Conservation (phyloP, 177 flowering plant species). For the Vitis hybrid region DNA sequence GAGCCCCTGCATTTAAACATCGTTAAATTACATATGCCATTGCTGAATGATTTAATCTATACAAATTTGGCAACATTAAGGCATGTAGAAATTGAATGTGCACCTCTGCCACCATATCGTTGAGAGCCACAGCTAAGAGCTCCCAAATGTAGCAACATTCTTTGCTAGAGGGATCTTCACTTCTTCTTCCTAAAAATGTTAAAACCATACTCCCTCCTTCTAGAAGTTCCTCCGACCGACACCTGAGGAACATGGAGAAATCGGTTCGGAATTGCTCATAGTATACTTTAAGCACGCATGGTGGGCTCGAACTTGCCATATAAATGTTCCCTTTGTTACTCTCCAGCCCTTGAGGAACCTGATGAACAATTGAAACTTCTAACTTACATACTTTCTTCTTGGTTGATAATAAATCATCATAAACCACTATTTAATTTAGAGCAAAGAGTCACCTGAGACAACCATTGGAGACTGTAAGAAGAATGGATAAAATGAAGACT, state of each 20-base stretch:
- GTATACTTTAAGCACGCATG: constrained; percentile 16
- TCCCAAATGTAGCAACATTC: constrained; percentile 47
- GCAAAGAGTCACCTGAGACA: constrained; percentile 20
- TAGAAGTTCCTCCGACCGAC: constrained; percentile 43
- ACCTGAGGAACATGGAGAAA: constrained; percentile 37
- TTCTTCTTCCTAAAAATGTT: constrained; percentile 43
- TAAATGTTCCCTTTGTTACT: constrained; percentile 25
- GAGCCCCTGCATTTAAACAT: constrained; percentile 29
- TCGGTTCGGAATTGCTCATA: constrained; percentile 32
- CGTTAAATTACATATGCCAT: too few species aligned
- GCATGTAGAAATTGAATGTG: too few species aligned
- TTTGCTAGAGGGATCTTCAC: constrained; percentile 33
- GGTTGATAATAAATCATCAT: background rate
- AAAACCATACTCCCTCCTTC: constrained; percentile 58
- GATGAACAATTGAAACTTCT: background rate
- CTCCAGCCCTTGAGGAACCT: constrained; percentile 30
- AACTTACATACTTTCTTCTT: background rate
- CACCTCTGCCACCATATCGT: constrained; percentile 42
- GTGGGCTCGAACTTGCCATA: constrained; percentile 21
- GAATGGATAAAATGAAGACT: constrained; percentile 27
- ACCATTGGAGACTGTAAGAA: constrained; percentile 25
- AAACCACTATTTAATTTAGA: background rate
- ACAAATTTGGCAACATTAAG: too few species aligned
- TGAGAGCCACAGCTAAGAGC: constrained; percentile 41
- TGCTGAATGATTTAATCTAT: too few species aligned